Conservation (phyloP, 805 yeast species). For the Isabelozyma pseudorhagii region DNA sequence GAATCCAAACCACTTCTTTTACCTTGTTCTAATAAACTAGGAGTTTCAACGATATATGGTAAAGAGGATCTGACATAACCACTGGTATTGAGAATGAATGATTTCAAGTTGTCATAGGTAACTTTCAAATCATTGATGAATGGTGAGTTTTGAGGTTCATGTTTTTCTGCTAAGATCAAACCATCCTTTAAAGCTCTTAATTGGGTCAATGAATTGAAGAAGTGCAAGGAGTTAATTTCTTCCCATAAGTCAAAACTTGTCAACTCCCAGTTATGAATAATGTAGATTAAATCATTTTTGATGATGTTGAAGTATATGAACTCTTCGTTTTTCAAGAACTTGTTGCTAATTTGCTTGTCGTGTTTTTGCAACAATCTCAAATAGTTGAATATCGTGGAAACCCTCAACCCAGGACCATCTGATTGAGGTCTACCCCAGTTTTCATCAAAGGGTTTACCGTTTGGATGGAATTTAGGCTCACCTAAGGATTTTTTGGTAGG, state of each 20-base stretch:
- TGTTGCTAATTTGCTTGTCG: conserved; percentile 16
- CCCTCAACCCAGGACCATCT: conserved; percentile 89
- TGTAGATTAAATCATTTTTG: conserved; percentile 68
- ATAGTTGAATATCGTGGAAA: conserved; percentile 59
- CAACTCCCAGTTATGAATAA: conserved; percentile 57
- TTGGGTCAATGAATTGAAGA: conserved; percentile 77
- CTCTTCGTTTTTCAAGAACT: conserved; percentile 22
- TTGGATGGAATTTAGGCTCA: conserved; percentile 81
- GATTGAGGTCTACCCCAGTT: conserved; percentile 95
- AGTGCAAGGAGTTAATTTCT: conserved; percentile 71
- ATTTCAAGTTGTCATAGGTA: conserved; percentile 31
- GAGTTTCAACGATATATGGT: conserved; percentile 71
- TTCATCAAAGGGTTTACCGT: conserved; percentile 59
- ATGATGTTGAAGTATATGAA: conserved; percentile 51
- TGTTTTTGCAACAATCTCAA: conserved; percentile 39
- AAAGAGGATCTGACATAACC: conserved; percentile 33
- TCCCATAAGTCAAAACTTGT: conserved; percentile 92
- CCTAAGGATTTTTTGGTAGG: conserved; percentile 58
- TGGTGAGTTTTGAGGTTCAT: conserved; percentile 18
- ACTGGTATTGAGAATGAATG: conserved; percentile 36
- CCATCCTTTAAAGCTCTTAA: conserved; percentile 66
- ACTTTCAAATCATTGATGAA: conserved; percentile 26
- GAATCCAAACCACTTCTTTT: conserved; percentile 73
- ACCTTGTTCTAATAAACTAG: conserved; percentile 36
- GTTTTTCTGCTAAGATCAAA: conserved; percentile 27